Evolutionary conservation across 495 filamentous ascomycete genomes (phyloP).

Genomic region (Hypoxylon intermedium): DNA sequence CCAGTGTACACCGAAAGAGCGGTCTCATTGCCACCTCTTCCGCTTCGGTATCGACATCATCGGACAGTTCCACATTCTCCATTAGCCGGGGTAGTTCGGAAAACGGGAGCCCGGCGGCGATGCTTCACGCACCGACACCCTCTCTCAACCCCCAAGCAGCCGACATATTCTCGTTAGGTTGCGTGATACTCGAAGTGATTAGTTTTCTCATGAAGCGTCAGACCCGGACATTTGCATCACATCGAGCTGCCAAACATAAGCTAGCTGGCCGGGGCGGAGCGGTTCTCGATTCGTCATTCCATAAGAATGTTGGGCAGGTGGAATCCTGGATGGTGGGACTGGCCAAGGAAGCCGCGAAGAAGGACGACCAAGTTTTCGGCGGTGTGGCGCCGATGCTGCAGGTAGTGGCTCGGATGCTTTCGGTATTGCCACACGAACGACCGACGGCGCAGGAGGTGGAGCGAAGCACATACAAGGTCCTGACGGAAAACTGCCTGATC

Average conservation of each 20-base stretch:
- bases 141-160: conserved; percentile 56
- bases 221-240: conserved; percentile 70
- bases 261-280: conserved; percentile 70
- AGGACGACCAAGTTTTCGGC: conserved; percentile 61
- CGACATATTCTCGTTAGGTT: conserved; percentile 82
- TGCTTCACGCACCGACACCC: conserved; percentile 45
- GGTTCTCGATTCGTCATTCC: conserved; percentile 79
- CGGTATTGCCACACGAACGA: conserved; percentile 52
- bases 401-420: conserved; percentile 55
- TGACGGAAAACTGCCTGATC: conserved; percentile 53
- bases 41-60: conserved; percentile 34
- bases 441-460: conserved; percentile 55
- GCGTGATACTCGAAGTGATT: conserved; percentile 73
- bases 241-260: conserved; percentile 74
- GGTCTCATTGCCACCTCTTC: conserved; percentile 41
- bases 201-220: conserved; percentile 76
- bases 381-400: conserved; percentile 56
- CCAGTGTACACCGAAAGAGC: conserved; percentile 46
- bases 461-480: conserved; percentile 51
- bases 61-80: conserved; percentile 48
- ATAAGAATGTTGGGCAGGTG: conserved; percentile 79
- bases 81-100: conserved; percentile 44
- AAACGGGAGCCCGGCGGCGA: conserved; percentile 35
- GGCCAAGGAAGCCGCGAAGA: conserved; percentile 70
- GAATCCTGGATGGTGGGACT: conserved; percentile 77